phyloP scores from a whole-genome alignment of 1,284 basidiomycete genomes.

The Rhodotorula sp. region DNA sequence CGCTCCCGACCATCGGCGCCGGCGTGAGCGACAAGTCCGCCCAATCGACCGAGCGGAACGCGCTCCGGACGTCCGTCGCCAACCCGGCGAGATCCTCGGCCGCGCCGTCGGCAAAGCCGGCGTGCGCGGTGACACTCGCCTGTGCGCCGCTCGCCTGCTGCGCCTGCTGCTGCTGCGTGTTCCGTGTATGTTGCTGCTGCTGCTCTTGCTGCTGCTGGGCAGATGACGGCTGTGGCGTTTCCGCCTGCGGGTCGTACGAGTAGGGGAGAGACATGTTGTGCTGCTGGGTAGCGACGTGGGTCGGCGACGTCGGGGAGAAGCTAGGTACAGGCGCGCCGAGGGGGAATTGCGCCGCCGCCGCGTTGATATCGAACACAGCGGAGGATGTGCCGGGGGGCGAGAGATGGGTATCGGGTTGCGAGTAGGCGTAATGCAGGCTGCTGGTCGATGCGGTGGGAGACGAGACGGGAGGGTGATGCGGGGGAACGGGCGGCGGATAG shows the following conservation, averaged over 20 bases:
- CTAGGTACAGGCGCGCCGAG: background rate
- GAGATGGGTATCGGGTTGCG: background rate
- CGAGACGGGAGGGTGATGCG: background rate
- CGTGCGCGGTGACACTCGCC: background rate
- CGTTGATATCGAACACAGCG: background rate
- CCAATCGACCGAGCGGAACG: constrained; percentile 31
- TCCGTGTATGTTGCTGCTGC: background rate
- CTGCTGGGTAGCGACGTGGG: no score
- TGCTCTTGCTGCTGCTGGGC: background rate
- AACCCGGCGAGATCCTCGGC: background rate
- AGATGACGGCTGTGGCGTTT: background rate
- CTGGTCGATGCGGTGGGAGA: background rate
- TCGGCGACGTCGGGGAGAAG: background rate
- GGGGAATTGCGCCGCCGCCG: no score
- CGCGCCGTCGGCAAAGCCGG: constrained; percentile 21
- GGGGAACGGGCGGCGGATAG: background rate
- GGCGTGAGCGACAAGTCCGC: constrained; percentile 27
- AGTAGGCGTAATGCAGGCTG: background rate
- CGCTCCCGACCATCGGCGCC: constrained; percentile 8
- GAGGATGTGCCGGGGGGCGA: background rate
- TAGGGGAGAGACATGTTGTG: background rate
- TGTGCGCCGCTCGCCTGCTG: background rate
- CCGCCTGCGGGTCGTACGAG: background rate
- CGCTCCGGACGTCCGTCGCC: constrained; percentile 15
- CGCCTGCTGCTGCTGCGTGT: background rate